phyloP scores from a whole-genome alignment of 176 grass and related monocot species.

The Avena eriantha region DNA sequence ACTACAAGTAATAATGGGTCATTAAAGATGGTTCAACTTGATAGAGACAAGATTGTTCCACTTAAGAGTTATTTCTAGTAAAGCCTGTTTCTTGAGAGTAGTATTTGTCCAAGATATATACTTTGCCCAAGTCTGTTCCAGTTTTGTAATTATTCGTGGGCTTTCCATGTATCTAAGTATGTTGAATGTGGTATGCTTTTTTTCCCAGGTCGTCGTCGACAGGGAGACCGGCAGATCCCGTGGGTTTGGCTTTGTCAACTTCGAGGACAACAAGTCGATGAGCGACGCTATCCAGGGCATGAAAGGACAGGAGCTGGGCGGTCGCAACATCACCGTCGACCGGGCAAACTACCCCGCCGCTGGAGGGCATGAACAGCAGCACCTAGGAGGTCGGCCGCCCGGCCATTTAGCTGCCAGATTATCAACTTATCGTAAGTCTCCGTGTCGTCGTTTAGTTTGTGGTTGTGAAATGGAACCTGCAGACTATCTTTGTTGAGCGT shows the following conservation, averaged over 20 bases:
- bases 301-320: background rate
- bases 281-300: background rate
- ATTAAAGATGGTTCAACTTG: background rate
- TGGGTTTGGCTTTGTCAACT: slow-evolving; percentile 67
- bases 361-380: background rate
- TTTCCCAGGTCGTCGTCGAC: slow-evolving; percentile 55
- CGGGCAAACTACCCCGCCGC: background rate
- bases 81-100: background rate
- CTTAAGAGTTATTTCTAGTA: background rate
- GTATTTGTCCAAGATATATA: background rate
- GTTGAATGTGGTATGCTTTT: background rate
- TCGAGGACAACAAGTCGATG: slow-evolving; percentile 2
- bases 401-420: background rate
- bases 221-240: slow-evolving; percentile 65
- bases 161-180: background rate
- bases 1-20: background rate
- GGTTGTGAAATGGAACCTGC: background rate
- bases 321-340: background rate
- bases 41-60: background rate
- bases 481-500: background rate
- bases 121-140: background rate
- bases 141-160: background rate
- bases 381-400: background rate
- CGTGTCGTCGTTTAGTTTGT: background rate
- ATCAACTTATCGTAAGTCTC: background rate